phyloP scores from a whole-genome alignment of 345 rosid species.

The Melaleuca alternifolia region DNA sequence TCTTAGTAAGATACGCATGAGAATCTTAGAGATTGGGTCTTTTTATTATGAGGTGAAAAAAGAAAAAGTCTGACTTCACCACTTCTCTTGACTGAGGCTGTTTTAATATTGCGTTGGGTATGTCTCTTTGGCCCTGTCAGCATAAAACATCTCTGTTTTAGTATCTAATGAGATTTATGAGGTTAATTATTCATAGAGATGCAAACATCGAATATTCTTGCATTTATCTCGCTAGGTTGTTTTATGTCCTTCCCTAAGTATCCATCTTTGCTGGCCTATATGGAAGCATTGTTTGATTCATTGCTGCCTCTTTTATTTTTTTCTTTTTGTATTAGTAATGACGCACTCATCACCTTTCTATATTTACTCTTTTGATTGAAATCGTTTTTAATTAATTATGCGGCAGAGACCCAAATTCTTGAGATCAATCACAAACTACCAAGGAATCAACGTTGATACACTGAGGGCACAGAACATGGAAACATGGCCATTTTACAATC shows the following conservation, averaged over 20 bases:
- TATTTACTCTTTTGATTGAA: slow-evolving; percentile 1
- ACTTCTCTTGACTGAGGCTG: neutral
- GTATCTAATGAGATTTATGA: neutral
- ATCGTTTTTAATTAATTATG: neutral
- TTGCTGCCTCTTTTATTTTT: neutral
- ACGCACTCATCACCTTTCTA: neutral
- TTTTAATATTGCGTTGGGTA: neutral
- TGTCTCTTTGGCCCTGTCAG: neutral
- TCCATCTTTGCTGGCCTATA: neutral
- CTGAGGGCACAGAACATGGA: slow-evolving; percentile 85
- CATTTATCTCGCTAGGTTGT: neutral
- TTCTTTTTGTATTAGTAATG: neutral
- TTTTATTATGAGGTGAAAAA: neutral
- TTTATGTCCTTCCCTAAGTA: neutral
- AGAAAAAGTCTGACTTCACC: neutral
- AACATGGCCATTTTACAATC: slow-evolving; percentile 83
- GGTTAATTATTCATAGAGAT: neutral
- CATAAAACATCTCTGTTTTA: neutral
- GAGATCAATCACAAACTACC: slow-evolving; percentile 69
- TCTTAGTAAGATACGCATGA: neutral
- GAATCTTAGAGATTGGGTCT: neutral
- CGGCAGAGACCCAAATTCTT: slow-evolving; percentile 77
- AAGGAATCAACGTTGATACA: slow-evolving; percentile 76
- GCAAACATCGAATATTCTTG: neutral
- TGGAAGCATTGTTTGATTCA: neutral